Base-by-base conservation (phyloP, 169 alveolate genomes). In the Cyclospora cayetanensis region DNA sequence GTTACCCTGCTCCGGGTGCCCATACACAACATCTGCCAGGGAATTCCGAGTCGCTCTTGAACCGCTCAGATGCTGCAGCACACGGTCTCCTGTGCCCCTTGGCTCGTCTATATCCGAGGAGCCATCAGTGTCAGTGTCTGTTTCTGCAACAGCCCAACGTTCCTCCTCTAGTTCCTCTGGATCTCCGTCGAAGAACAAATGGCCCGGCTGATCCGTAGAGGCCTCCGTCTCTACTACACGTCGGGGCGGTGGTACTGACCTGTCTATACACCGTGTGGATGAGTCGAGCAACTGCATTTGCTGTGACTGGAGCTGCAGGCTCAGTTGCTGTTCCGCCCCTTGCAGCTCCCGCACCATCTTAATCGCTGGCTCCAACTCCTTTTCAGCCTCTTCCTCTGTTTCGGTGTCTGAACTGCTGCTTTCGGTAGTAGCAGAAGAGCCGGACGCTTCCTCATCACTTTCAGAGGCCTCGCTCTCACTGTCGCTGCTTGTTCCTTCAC, bases 261-360 rank as follows among this genome's bases (percentile, higher is more conserved):
- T 35, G 66, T 37, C 31, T 29, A 87, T 12, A 25, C 41, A 34
- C 37, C 52, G 50, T 34, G 76, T 37, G 7, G 87, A 46, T 0
- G 9, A 12, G 31, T 39, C 72, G 27, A 72, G 43, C 35, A 87
- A 77, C 63, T 70, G 83, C 79, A 87, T 74, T 70, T 68, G 27
- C 60, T 68, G 68, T 34, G 53, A 41, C 18, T 53, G 34, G 37
- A 31, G 50, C 20, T 22, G 74, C 74, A 35, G 55, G 53, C 55
- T 52, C 53, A 91, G 31, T 22, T 2, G 37, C 31, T 37, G 34
- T 37, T 46, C 79, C 4, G 91, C 91, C 22, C 42, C 96, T 90
- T 97, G 97, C 50, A 97, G 95, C 46, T 94, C 96, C 80, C 98
- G 95, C 12, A 96, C 98, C 97, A 97, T 95, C 91, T 95, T 95